Conservation (phyloP, 1,284 basidiomycete species). For the Cystobasidiaceae sp. region DNA sequence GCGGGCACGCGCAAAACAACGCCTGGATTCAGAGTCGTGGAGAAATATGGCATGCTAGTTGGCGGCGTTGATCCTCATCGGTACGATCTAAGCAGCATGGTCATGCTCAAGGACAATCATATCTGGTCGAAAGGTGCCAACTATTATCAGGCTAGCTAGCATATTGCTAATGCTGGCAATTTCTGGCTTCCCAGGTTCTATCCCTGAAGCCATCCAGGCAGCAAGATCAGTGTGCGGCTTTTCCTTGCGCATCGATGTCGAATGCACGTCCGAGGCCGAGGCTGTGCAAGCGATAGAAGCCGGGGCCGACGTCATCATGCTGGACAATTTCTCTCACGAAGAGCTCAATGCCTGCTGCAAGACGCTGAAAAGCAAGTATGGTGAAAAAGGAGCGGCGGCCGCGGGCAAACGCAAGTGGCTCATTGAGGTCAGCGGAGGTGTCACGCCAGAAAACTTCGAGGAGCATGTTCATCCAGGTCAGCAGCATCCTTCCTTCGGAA, state of each 20-base stretch:
- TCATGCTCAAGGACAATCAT: slow-evolving; percentile 99
- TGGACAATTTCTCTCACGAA: slow-evolving; percentile 85
- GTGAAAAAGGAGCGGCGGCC: slow-evolving; percentile 29
- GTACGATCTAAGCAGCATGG: slow-evolving; percentile 97
- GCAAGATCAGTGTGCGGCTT: slow-evolving; percentile 89
- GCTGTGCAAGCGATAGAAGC: slow-evolving; percentile 93
- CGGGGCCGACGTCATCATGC: slow-evolving; percentile 95
- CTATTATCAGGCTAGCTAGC: no score
- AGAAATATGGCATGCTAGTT: slow-evolving; percentile 96
- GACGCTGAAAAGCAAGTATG: slow-evolving; percentile 63
- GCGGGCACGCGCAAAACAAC: slow-evolving; percentile 98
- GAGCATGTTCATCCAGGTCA: slow-evolving; percentile 45
- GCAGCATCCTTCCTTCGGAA: no score
- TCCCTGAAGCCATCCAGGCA: slow-evolving; percentile 75
- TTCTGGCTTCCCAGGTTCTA: slow-evolving; percentile 62
- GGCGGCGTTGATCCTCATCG: slow-evolving; percentile 94
- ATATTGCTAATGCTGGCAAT: no score
- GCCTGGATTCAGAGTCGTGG: slow-evolving; percentile 90
- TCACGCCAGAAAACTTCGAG: slow-evolving; percentile 74
- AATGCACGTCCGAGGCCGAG: slow-evolving; percentile 81
- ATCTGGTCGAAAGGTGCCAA: slow-evolving; percentile 91
- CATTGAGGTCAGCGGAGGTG: slow-evolving; percentile 86
- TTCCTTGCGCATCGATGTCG: slow-evolving; percentile 86
- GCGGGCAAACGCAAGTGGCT: slow-evolving; percentile 62
- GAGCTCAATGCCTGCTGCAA: slow-evolving; percentile 64